Base-by-base conservation (phyloP, 805 yeast species). In the Candida manassasensis region DNA sequence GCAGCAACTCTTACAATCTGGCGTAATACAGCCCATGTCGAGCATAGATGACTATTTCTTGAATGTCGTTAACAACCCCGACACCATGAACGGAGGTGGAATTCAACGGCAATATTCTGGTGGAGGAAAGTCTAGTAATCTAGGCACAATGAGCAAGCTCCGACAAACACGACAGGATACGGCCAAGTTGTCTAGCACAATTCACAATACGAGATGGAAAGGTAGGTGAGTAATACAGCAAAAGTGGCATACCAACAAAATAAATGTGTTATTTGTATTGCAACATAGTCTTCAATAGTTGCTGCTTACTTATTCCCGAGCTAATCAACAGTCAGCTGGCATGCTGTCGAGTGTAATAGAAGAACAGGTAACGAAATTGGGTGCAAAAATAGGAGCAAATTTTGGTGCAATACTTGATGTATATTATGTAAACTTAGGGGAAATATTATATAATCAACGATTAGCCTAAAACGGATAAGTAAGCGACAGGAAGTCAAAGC, bases 31-130 rank as follows among this genome's bases (percentile, higher is more conserved):
- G 17, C 32, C 28, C 19, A 41, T 43, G 10, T 34, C 45, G 15
- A 41, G 46, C 16, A 51, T 54, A 18, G 59, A 54, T 35, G 59
- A 54, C 18, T 54, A 49, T 33, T 52, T 54, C 39, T 38, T 53
- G 15, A 38, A 53, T 21, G 46, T 15, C 12, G 12, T 27, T 3
- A 27, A 15, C 9, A 29, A 30, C 22, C 11, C 21, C 13, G 14
- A 26, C 19, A 15, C 19, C 11, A 21, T 27, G 21, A 31, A 22
- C 25, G 26, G 32, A 21, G 32, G 24, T 17, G 22, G 27, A 8
- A 19, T 28, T 11, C 28, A 5, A n/a, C 32, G 14, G 17, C 32
- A 21, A 16, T 22, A 27, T 27, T 11, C 13, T 4, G 18, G 17
- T 25, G 32, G 27, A 17, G 12, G 28, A 6, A 13, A 25, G 21